phyloP scores from a whole-genome alignment of 2,329 filamentous ascomycete species.

The Aschersonia sp. region DNA sequence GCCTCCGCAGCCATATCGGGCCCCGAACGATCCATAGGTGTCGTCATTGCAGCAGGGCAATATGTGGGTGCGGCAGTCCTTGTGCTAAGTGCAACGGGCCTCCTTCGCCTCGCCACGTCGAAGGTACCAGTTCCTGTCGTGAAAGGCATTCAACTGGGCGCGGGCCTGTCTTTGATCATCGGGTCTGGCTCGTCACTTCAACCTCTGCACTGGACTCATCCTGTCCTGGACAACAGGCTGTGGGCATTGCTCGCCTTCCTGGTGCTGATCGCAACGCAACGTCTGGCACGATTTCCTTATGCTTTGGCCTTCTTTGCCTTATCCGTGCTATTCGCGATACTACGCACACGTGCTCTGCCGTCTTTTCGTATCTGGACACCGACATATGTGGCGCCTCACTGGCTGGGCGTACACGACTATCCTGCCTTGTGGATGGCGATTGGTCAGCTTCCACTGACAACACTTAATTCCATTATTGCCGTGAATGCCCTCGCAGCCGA shows the following conservation, averaged over 20 bases:
- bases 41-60: conserved; percentile 63
- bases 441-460: conserved; percentile 80
- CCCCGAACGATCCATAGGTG: conserved; percentile 29
- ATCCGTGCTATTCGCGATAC: conserved; percentile 50
- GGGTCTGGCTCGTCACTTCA: conserved; percentile 56
- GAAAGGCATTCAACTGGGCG: conserved; percentile 89
- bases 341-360: conserved; percentile 5
- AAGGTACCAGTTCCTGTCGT: conserved; percentile 75
- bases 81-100: conserved; percentile 62
- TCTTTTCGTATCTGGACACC: conserved; percentile 42
- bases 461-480: conserved; percentile 83
- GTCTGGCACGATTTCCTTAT: conserved; percentile 57
- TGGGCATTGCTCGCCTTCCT: conserved; percentile 66
- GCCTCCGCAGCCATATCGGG: conserved; percentile 74
- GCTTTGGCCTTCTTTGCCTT: conserved; percentile 58
- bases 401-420: conserved; percentile 13
- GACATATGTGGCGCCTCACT: conserved; percentile 20
- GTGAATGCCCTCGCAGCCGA: conserved; percentile 67
- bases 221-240: conserved; percentile 62
- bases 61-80: conserved; percentile 63
- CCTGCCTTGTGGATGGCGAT: conserved; percentile 47
- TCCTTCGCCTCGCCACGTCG: conserved; percentile 60
- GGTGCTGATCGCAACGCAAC: conserved; percentile 53
- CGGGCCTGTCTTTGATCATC: conserved; percentile 69
- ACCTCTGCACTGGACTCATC: conserved; percentile 52